Conservation (phyloP, 257 asterid species). For the Gentiana macrophylla region DNA sequence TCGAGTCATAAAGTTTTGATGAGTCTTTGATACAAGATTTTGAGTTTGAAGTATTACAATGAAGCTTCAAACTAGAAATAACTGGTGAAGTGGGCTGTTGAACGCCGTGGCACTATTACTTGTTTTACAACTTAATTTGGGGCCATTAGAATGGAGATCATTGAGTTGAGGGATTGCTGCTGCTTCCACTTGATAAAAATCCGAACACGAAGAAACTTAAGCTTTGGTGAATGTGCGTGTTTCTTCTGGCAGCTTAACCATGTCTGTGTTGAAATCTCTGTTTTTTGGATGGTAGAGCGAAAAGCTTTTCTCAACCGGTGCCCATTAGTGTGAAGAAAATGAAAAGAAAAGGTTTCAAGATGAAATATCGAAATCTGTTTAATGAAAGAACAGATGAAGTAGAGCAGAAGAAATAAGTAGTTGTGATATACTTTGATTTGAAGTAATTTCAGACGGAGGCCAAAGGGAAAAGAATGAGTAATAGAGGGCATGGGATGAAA, state of each 20-base stretch:
- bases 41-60: constrained; percentile 48
- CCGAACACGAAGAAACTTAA: constrained; percentile 19
- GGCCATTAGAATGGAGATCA: constrained; percentile 21
- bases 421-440: constrained; percentile 14
- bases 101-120: neutral
- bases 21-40: constrained; percentile 29
- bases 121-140: constrained; percentile 39
- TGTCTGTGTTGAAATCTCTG: constrained; percentile 17
- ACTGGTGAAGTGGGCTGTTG: constrained; percentile 10
- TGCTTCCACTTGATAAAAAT: constrained; percentile 23
- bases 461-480: constrained; percentile 14
- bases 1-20: constrained; percentile 22
- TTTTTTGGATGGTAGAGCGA: constrained; percentile 55
- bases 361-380: no score
- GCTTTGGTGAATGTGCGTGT: constrained; percentile 8
- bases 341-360: neutral
- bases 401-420: neutral
- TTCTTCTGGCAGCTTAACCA: constrained; percentile 16
- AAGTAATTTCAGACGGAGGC: constrained; percentile 15
- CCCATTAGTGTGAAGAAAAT: constrained; percentile 35
- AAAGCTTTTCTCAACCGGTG: constrained; percentile 85
- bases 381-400: no score
- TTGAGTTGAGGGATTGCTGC: constrained; percentile 58
- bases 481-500: constrained; percentile 20
- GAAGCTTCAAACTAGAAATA: constrained; percentile 30